phyloP scores from a whole-genome alignment of 2,329 filamentous ascomycete genomes.

The Pseudopyricularia javanii region DNA sequence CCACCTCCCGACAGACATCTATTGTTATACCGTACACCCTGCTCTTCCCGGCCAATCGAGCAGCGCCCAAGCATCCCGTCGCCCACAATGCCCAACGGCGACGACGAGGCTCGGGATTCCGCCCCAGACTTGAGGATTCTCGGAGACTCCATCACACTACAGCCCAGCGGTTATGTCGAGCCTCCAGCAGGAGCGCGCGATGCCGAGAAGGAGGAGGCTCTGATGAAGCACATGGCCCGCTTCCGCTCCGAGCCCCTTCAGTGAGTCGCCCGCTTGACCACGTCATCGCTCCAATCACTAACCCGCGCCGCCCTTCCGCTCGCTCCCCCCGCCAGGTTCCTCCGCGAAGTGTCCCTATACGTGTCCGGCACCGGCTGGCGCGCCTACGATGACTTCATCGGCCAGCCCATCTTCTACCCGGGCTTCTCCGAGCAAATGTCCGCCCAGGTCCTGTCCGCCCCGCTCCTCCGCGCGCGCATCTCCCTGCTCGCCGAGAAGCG shows the following conservation, averaged over 20 bases:
- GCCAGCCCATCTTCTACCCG: constrained; percentile 84
- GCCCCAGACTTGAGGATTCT: constrained; percentile 70
- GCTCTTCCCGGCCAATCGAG: not conserved
- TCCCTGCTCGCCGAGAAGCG: constrained; percentile 63
- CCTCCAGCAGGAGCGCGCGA: constrained; percentile 26
- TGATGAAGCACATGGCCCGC: constrained; percentile 74
- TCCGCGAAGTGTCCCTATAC: constrained; percentile 86
- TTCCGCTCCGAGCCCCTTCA: constrained; percentile 62
- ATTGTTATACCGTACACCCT: no score
- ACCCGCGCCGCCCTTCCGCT: not conserved
- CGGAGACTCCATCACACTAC: constrained; percentile 61
- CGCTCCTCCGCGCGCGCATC: constrained; percentile 64
- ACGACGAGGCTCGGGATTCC: constrained; percentile 32
- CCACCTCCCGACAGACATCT: not conserved
- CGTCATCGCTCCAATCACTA: not conserved
- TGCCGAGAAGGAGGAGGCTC: constrained; percentile 51
- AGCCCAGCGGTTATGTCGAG: constrained; percentile 52
- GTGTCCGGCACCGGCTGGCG: constrained; percentile 92
- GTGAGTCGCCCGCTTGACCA: constrained; percentile 19
- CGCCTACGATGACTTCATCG: constrained; percentile 80
- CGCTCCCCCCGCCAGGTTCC: constrained; percentile 45
- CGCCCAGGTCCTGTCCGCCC: constrained; percentile 59
- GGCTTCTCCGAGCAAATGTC: constrained; percentile 92
- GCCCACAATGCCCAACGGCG: constrained; percentile 11
- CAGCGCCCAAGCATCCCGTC: no score